These are phyloP conservation scores for Fraxinus anomala DNA, from an alignment of 257 asterid species.

Conservation along the genomic window DNA sequence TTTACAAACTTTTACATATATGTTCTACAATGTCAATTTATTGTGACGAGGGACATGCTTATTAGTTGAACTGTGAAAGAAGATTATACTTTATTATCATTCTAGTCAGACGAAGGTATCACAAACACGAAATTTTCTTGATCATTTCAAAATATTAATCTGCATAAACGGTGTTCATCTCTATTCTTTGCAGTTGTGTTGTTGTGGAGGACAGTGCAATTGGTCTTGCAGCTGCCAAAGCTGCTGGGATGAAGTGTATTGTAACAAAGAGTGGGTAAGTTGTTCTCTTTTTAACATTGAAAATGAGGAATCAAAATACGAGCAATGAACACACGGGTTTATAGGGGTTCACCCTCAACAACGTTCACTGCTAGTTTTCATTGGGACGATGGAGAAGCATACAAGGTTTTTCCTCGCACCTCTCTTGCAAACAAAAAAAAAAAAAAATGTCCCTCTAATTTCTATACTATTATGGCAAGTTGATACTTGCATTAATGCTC, in stretches of 20 bases:
- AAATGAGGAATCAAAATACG: not conserved
- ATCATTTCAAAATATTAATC: not conserved
- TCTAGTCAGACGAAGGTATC: too few species aligned
- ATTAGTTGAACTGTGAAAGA: too few species aligned
- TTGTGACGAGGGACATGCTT: too few species aligned
- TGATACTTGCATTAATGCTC: too few species aligned
- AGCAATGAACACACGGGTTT: not conserved
- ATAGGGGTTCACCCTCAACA: too few species aligned
- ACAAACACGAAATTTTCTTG: not conserved
- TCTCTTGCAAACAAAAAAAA: not conserved
- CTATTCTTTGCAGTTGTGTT: constrained; percentile 59
- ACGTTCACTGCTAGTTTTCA: not conserved
- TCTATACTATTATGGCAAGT: too few species aligned
- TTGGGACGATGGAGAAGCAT: not conserved
- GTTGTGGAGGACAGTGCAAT: constrained; percentile 97
- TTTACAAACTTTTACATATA: too few species aligned
- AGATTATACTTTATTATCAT: too few species aligned
- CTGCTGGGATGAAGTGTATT: constrained; percentile 94
- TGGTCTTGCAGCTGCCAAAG: constrained; percentile 95
- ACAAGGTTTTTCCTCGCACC: not conserved
- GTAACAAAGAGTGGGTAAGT: constrained; percentile 93
- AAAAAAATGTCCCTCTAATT: not conserved
- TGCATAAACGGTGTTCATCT: constrained; percentile 4
- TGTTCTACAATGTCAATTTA: too few species aligned
- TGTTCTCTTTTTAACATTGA: not conserved